A percentile compares a stretch with the other conserved stretches of the same genome.
These are phyloP conservation scores for Aspergillus egyptiacus DNA, from an alignment of 495 filamentous ascomycete genomes.

Conservation along the genomic window DNA sequence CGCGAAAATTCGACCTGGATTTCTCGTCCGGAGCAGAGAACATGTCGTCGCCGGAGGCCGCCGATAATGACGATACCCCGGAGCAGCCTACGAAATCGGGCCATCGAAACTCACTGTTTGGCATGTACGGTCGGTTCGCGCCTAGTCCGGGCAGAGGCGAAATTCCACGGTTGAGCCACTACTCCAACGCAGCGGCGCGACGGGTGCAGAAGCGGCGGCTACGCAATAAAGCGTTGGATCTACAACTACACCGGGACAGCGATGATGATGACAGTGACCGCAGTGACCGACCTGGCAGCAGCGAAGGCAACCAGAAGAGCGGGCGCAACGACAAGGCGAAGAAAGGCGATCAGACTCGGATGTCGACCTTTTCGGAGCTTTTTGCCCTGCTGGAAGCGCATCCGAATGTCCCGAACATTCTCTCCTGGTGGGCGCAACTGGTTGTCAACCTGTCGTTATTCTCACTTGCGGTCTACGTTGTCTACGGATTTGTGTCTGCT, in stretches of 20 bases:
- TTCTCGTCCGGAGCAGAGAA: constrained; percentile 77
- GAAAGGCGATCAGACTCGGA: constrained; percentile 14
- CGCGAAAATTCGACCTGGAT: constrained; percentile 65
- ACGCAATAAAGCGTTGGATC: constrained; percentile 40
- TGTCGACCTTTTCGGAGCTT: constrained; percentile 48
- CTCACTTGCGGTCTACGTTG: constrained; percentile 58
- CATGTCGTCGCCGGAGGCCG: constrained; percentile 65
- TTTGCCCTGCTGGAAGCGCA: constrained; percentile 68
- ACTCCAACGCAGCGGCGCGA: constrained; percentile 46
- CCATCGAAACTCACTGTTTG: constrained; percentile 42
- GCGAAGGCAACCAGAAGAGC: constrained; percentile 25
- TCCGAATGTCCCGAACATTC: constrained; percentile 76
- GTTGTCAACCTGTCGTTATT: constrained; percentile 71
- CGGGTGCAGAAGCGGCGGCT: constrained; percentile 51
- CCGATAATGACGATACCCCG: constrained; percentile 64
- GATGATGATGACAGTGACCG: too few relatives aligned
- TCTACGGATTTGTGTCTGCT: constrained; percentile 62
- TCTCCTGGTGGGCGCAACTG: constrained; percentile 81
- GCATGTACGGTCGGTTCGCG: constrained; percentile 41
- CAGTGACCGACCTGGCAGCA: constrained; percentile 52
- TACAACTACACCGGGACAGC: constrained; percentile 37
- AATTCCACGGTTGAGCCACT: constrained; percentile 46
- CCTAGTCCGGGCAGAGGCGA: constrained; percentile 54
- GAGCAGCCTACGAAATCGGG: constrained; percentile 46
- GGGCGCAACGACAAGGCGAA: constrained; percentile 13